These are phyloP conservation scores for Dissoconium aciculare DNA, from an alignment of 2,329 filamentous ascomycete species.

Conservation along the genomic window DNA sequence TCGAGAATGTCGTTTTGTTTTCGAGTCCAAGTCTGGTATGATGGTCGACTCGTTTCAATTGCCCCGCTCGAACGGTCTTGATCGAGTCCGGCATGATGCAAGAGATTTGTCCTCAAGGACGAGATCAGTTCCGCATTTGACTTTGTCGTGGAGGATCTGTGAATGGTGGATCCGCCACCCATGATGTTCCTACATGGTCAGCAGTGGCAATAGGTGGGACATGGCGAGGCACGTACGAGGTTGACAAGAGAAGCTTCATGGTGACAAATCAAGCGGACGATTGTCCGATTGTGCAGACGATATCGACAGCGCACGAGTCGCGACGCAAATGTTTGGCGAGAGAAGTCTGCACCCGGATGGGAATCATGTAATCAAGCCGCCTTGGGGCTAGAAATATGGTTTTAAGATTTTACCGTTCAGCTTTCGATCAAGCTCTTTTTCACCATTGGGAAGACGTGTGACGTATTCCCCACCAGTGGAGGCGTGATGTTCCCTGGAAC, in stretches of 20 bases:
- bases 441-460: no score
- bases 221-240: conserved; percentile 47
- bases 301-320: no score
- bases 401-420: no score
- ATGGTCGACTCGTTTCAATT: conserved; percentile 14
- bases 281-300: no score
- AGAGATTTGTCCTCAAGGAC: conserved; percentile 70
- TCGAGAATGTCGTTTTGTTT: conserved; percentile 38
- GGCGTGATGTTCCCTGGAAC: no score
- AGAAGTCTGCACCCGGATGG: no score
- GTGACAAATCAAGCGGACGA: no score
- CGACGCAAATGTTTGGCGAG: no score
- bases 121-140: conserved; percentile 90
- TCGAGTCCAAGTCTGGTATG: conserved; percentile 52
- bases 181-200: conserved; percentile 56
- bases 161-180: conserved; percentile 67
- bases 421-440: no score
- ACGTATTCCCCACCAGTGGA: no score
- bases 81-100: conserved; percentile 12
- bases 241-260: conserved; percentile 74
- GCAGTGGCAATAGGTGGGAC: conserved; percentile 4
- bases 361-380: no score
- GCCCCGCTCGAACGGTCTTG: conserved; percentile 8
- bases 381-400: no score
- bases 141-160: conserved; percentile 59